These are phyloP conservation scores for Haplosporangium sp. DNA, from an alignment of 371 early-diverging fungal species.

Conservation along the genomic window DNA sequence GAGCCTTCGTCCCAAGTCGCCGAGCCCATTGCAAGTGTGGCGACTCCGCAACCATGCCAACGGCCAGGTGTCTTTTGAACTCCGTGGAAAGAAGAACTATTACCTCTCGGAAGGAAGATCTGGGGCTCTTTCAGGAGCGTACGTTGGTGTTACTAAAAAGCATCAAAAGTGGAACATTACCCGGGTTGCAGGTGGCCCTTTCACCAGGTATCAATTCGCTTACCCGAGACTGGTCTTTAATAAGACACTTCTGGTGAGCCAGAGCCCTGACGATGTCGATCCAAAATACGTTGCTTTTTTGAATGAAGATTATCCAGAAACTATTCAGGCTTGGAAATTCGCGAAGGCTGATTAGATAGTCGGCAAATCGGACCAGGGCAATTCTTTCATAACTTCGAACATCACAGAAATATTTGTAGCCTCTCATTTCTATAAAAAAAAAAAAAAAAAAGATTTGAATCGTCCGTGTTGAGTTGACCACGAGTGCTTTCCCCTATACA, in stretches of 20 bases:
- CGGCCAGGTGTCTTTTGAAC: conserved; percentile 2
- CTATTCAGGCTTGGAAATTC: conserved; percentile 2
- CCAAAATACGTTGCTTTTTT: conserved; percentile 1
- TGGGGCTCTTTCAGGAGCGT: conserved; percentile 20
- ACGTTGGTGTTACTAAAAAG: conserved; percentile 17
- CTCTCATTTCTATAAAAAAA: too few species aligned
- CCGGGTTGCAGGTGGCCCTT: conserved; percentile 13
- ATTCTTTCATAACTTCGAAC: not conserved
- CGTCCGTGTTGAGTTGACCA: too few species aligned
- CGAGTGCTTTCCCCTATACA: too few species aligned
- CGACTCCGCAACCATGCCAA: conserved; percentile 4
- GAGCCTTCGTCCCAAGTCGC: conserved; percentile 3
- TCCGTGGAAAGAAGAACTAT: not conserved
- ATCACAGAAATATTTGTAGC: not conserved
- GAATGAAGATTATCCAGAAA: conserved; percentile 3
- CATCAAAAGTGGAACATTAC: conserved; percentile 12
- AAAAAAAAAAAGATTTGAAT: too few species aligned
- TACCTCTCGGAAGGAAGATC: conserved; percentile 19
- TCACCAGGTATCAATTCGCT: conserved; percentile 16
- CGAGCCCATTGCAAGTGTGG: not conserved
- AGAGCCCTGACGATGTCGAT: not conserved
- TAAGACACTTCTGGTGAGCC: conserved; percentile 19
- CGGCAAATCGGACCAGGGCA: not conserved
- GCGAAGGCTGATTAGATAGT: not conserved
- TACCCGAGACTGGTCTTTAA: conserved; percentile 14